Conservation (phyloP, 2,329 filamentous ascomycete genomes). For the Colletotrichum camelliae region DNA sequence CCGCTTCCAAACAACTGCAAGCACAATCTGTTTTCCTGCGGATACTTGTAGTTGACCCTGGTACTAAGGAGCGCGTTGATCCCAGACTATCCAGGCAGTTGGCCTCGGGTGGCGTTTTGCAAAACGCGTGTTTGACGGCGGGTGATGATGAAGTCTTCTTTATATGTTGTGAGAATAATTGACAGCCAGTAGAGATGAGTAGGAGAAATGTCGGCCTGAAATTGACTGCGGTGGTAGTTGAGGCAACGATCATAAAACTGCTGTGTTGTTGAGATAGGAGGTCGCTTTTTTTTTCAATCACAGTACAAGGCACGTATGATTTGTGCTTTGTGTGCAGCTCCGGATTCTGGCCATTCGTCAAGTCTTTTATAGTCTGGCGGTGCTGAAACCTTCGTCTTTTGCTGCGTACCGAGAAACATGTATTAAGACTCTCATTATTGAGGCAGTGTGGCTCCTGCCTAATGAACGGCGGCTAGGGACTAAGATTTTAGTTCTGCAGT, state of each 20-base stretch:
- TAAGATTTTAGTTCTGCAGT: too few species aligned
- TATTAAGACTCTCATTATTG: neutral
- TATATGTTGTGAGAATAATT: neutral
- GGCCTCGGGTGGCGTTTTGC: too few species aligned
- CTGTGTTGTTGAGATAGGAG: neutral
- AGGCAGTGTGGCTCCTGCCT: accelerated
- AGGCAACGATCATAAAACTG: accelerated
- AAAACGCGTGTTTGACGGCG: neutral
- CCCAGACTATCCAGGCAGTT: too few species aligned
- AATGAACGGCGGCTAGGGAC: too few species aligned
- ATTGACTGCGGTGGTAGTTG: neutral
- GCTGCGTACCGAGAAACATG: neutral
- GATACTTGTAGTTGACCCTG: too few species aligned
- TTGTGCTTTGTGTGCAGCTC: neutral
- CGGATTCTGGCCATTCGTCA: accelerated
- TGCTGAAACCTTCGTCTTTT: neutral
- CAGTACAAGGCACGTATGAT: too few species aligned
- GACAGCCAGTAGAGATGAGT: neutral
- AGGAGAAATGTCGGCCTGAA: neutral
- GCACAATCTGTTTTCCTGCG: neutral
- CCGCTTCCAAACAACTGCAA: neutral
- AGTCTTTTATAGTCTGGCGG: neutral
- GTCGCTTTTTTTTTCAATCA: neutral
- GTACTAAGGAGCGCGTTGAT: accelerated
- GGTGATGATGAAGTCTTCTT: accelerated